These are phyloP conservation scores for Penicillium robsamsonii DNA, from an alignment of 495 filamentous ascomycete species.

Conservation along the genomic window DNA sequence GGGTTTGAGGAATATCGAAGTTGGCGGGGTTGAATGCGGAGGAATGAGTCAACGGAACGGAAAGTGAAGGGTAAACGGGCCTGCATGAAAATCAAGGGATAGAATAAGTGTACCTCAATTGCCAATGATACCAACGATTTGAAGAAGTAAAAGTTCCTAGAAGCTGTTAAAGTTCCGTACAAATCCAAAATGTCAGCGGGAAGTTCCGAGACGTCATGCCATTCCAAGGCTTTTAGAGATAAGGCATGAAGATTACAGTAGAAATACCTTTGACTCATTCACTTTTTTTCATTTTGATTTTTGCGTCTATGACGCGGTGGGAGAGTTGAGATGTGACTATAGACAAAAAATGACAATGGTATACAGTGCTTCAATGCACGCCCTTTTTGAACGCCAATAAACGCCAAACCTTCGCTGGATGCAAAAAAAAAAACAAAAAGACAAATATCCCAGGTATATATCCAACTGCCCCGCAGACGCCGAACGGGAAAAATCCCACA, in stretches of 20 bases:
- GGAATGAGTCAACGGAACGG: slow-evolving; percentile 20
- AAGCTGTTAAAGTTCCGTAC: neutral
- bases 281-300: slow-evolving; percentile 31
- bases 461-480: slow-evolving; percentile 34
- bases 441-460: slow-evolving; percentile 24
- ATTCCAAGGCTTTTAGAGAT: neutral
- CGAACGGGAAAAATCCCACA: slow-evolving; percentile 30
- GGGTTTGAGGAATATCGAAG: slow-evolving; percentile 11
- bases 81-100: neutral
- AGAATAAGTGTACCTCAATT: neutral
- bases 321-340: slow-evolving; percentile 44
- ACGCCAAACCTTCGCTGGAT: slow-evolving; percentile 42
- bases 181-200: slow-evolving; percentile 2
- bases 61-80: neutral
- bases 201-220: slow-evolving; percentile 13
- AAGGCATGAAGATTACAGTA: neutral
- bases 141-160: neutral
- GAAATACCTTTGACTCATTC: slow-evolving; percentile 14
- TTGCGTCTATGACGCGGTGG: slow-evolving; percentile 21
- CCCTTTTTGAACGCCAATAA: slow-evolving; percentile 26
- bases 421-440: slow-evolving; percentile 23
- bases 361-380: slow-evolving; percentile 28
- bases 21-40: slow-evolving; percentile 24
- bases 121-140: neutral
- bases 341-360: slow-evolving; percentile 31